Conservation (phyloP, 2,329 filamentous ascomycete genomes). For the Fusarium buxicola region DNA sequence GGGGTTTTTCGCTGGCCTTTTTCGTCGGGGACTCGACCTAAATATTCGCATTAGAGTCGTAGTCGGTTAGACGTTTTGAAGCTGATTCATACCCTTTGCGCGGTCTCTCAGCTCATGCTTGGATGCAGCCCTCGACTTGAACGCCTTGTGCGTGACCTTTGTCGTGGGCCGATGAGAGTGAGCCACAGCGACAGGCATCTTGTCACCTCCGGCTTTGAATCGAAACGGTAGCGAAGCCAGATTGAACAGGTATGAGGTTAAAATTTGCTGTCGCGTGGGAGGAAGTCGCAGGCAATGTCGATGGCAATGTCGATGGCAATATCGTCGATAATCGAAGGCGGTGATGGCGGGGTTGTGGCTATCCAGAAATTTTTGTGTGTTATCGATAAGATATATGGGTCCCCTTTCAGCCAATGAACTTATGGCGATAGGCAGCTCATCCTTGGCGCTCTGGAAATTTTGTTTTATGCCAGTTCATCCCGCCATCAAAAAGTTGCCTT, state of each 20-base stretch:
- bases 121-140: constrained; percentile 91
- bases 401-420: constrained; percentile 39
- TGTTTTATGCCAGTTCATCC: constrained; percentile 42
- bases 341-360: constrained; percentile 54
- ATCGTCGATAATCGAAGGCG: constrained; percentile 44
- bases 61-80: not conserved
- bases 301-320: constrained; percentile 45
- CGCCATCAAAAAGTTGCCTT: constrained; percentile 27
- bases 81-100: constrained; percentile 74
- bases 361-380: constrained; percentile 54
- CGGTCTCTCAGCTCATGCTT: constrained; percentile 88
- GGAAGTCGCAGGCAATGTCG: constrained; percentile 19
- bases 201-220: constrained; percentile 85
- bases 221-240: constrained; percentile 82
- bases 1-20: constrained; percentile 84
- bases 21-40: constrained; percentile 83
- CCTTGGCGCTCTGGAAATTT: constrained; percentile 50
- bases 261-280: constrained; percentile 19
- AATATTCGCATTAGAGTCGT: not conserved
- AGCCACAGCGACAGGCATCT: constrained; percentile 77
- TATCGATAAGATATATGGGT: constrained; percentile 51
- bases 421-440: constrained; percentile 42
- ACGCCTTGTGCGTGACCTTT: constrained; percentile 87
- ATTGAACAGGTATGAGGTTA: constrained; percentile 51
- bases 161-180: constrained; percentile 95